Base-by-base conservation (phyloP, 345 rosid species). In the Rhizophora apiculata region DNA sequence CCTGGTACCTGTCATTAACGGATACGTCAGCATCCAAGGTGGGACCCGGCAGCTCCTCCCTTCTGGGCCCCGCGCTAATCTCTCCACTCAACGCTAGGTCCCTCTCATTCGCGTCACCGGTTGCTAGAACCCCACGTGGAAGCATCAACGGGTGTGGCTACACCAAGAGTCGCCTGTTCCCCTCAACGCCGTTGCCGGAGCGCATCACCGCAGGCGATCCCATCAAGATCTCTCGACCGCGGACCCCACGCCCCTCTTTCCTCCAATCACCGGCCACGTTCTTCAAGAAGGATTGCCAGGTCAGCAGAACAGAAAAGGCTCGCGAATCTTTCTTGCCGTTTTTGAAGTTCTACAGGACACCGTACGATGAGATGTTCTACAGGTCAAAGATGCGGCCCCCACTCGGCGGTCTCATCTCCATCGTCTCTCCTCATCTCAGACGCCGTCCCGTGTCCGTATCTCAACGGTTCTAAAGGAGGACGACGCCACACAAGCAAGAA, bases 331-430 rank as follows among this genome's bases (percentile, higher is more conserved):
- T 92, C 81, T 24, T 80, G 26, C 96, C 94, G 22, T 92, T 81
- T 71, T 68, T 88, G 78, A 90, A 85, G 76, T 83, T 92, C 70
- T 88, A 87, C 62, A 70, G 89, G 53, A 81, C 86, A 81, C 98
- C 96, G 68, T 95, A 95, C 76, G 96, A 92, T 63, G 99, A 95
- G 89, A 88, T 86, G 86, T 74, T 90, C 15, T 95, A 95, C 63
- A 84, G 94, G 85, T 88, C 97, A 48, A 92, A 86, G 86, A 84
- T 95, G 85, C 72, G 88, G 79, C 92, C 96, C 37, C 98, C 98
- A 64, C 84, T 86, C 0, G 96, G 96, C 11, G 96, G 99, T 21
- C 85, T 95, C 20, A 83, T 89, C 62, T 95, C 97, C 34, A 87
- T 89, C 21, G 91, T 92, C 64, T 83, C 96, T 3, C 87, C 97